Conservation (phyloP, 116 monocot genomes). For the Cymodocea nodosa region DNA sequence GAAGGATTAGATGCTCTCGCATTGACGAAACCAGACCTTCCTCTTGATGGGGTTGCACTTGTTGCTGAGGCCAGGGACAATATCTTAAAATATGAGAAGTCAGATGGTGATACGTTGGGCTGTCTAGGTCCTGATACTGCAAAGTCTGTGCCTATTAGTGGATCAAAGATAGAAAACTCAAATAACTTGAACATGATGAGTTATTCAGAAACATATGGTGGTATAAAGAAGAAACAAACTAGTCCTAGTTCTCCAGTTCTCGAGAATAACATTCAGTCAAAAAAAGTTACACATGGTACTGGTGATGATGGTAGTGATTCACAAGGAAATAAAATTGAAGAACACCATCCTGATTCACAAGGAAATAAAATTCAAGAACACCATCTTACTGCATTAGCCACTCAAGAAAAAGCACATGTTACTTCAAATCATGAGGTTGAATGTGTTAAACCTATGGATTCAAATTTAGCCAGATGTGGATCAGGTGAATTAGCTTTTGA, state of each 20-base stretch:
- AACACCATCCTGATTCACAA: slow-evolving; percentile 8
- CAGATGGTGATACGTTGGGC: not conserved
- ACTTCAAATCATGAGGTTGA: too few species aligned
- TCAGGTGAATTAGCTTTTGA: slow-evolving; percentile 19
- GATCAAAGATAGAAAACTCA: not conserved
- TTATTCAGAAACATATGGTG: slow-evolving; percentile 10
- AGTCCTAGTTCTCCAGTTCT: slow-evolving; percentile 1
- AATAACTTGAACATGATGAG: not conserved
- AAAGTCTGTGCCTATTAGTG: not conserved
- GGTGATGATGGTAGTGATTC: slow-evolving; percentile 1
- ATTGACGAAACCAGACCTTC: too few species aligned
- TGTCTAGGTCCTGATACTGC: not conserved
- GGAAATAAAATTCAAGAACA: slow-evolving; percentile 14
- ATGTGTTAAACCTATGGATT: too few species aligned
- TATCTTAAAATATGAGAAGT: too few species aligned
- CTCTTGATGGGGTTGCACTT: too few species aligned
- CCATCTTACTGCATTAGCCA: too few species aligned
- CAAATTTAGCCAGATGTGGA: not conserved
- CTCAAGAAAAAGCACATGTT: too few species aligned
- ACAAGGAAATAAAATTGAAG: slow-evolving; percentile 11
- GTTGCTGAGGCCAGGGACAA: not conserved
- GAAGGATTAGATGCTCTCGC: too few species aligned
- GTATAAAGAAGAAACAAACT: slow-evolving; percentile 9
- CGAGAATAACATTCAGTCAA: not conserved
- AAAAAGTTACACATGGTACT: not conserved